phyloP scores from a whole-genome alignment of 331 rosid genomes.

The Arachis monticola region DNA sequence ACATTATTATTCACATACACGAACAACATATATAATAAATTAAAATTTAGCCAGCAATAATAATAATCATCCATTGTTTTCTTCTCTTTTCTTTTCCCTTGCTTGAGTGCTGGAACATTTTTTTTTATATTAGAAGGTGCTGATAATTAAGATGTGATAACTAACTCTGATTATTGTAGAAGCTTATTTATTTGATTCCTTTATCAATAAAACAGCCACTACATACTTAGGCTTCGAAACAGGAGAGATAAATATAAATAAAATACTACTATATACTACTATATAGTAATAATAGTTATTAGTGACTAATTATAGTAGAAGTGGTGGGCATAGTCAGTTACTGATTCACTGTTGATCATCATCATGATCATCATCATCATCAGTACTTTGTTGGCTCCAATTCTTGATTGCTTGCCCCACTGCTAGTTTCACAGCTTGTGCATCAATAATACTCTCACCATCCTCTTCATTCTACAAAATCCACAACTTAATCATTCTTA shows the following conservation, averaged over 20 bases:
- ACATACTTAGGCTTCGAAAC: not conserved
- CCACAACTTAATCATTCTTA: not conserved
- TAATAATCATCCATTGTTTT: too few species aligned
- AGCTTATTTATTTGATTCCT: conserved; percentile 24
- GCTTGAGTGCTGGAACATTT: not conserved
- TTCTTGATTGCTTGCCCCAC: conserved; percentile 76
- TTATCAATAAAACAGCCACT: conserved; percentile 25
- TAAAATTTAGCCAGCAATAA: too few species aligned
- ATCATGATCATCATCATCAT: not conserved
- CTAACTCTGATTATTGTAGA: not conserved
- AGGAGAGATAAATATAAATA: not conserved
- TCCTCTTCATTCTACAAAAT: conserved; percentile 64
- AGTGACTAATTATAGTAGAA: not conserved
- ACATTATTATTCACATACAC: too few species aligned
- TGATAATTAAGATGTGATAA: not conserved
- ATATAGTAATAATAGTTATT: not conserved
- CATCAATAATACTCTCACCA: conserved; percentile 64
- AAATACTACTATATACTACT: not conserved
- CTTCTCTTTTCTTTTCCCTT: too few species aligned
- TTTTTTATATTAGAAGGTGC: not conserved
- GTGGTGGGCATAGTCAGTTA: not conserved
- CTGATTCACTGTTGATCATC: conserved; percentile 42
- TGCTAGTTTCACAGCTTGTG: conserved; percentile 71
- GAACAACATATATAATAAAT: too few species aligned
- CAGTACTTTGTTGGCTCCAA: conserved; percentile 64